Base-by-base conservation (phyloP, 257 asterid species). In the Lithospermum erythrorhizon region DNA sequence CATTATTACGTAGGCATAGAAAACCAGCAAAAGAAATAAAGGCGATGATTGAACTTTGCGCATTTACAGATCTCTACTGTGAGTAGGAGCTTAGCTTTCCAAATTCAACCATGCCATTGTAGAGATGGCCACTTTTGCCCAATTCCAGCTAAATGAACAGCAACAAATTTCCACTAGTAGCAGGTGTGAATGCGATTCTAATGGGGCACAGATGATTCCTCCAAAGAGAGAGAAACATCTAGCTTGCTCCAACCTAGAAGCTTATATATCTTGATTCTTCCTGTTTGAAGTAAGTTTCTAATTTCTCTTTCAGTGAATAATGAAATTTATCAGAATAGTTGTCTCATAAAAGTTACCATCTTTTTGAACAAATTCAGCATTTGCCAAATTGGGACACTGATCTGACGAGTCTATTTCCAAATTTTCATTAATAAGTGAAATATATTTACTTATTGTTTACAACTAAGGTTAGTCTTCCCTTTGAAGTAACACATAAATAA, bases 361-460 rank as follows among this genome's bases (percentile, higher is more conserved):
- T 62, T 61, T 61, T 79, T 78, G 81, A 82, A 85, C 82, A 79
- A 81, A 65, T 77, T 45, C 90, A 79, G 54, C 85, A 76, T 66
- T 59, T 79, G 53, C 67, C 87, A 17, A 68, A 68, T 29, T 81
- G 82, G 82, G 94, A 81, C 29, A 65, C 70, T 7, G 95, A 87
- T 48, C 74, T 81, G 79, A 83, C n/a, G n/a, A 27, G n/a, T n/a
- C n/a, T n/a, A n/a, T n/a, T n/a, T n/a, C n/a, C n/a, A n/a, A 78
- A 80, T 18, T 79, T 77, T 72, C 87, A 82, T 27, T 81, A 68
- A 77, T 58, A 57, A 53, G 61, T 62, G 35, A 11, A 10, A 54
- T 55, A 59, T 16, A 3, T 29, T 30, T 29, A 25, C 22, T 10
- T 47, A 41, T 59, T 62, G 51, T 53, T 32, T 59, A 53, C 65